Conservation (phyloP, 768 basidiomycete genomes). For the Kwoniella sp. region DNA sequence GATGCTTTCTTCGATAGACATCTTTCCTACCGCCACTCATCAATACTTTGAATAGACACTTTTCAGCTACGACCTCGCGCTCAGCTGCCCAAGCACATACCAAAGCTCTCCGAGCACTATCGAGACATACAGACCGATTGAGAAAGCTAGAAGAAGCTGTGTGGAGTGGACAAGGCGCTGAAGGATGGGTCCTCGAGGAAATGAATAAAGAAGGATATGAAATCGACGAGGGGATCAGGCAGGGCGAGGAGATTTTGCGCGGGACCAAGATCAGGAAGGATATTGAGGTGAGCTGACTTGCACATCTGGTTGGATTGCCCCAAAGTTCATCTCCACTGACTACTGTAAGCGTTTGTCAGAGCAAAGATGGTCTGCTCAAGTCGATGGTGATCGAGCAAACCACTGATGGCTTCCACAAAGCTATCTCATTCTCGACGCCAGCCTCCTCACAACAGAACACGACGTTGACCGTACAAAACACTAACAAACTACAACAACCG, state of each 20-base stretch:
- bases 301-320: neutral
- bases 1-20: conserved; percentile 12
- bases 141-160: conserved; percentile 39
- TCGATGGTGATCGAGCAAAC: conserved; percentile 40
- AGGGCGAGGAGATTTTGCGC: conserved; percentile 25
- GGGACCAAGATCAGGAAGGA: conserved; percentile 28
- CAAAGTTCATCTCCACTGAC: neutral
- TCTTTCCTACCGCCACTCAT: conserved; percentile 48
- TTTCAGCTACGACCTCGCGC: conserved; percentile 26
- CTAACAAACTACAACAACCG: conserved; percentile 21
- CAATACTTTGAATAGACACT: conserved; percentile 26
- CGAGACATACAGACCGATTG: conserved; percentile 23
- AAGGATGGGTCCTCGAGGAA: conserved; percentile 38
- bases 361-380: conserved; percentile 20
- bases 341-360: conserved; percentile 11
- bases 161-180: conserved; percentile 40
- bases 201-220: conserved; percentile 22
- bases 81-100: conserved; percentile 26
- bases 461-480: conserved; percentile 16
- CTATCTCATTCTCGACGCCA: conserved; percentile 25
- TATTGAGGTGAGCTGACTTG: conserved; percentile 21
- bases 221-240: conserved; percentile 12
- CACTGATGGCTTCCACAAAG: conserved; percentile 31
- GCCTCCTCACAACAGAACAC: neutral
- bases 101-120: conserved; percentile 21